Evolutionary conservation across 495 filamentous ascomycete species (phyloP).

Genomic region (Aspergillus coremiiformis): DNA sequence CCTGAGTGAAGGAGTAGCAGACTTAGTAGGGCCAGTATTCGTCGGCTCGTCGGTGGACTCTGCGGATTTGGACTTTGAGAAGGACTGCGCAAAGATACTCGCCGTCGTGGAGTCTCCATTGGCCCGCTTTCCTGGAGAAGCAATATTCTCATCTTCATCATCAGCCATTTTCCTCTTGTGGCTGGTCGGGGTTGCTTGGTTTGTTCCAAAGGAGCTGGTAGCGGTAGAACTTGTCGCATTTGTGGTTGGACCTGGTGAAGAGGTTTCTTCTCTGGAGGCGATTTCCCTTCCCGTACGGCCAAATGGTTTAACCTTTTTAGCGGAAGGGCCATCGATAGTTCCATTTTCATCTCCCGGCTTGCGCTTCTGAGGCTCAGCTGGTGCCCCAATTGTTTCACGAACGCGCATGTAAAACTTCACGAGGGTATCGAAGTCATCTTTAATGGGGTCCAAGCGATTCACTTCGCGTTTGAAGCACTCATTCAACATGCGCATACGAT

Average conservation of each 20-base stretch:
- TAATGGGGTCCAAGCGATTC: conserved; percentile 20
- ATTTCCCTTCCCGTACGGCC: not conserved
- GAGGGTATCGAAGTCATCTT: conserved; percentile 25
- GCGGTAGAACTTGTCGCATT: conserved; percentile 5
- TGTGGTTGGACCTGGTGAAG: conserved; percentile 1
- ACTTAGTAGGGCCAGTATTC: conserved; percentile 1
- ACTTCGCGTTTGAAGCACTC: conserved; percentile 28
- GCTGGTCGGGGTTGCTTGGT: conserved; percentile 3
- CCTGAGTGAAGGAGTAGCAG: conserved; percentile 6
- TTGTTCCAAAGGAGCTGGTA: conserved; percentile 10
- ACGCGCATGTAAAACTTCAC: conserved; percentile 31
- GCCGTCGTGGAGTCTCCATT: conserved; percentile 29
- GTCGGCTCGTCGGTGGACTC: conserved; percentile 9
- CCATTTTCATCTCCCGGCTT: conserved; percentile 10
- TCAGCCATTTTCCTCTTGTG: conserved; percentile 17
- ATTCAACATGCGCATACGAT: conserved; percentile 27
- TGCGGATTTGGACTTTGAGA: conserved; percentile 26
- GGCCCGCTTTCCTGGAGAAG: conserved; percentile 15
- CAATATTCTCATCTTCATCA: conserved; percentile 8
- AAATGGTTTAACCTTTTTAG: conserved; percentile 19
- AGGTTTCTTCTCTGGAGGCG: not conserved
- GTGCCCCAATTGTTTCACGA: conserved; percentile 28
- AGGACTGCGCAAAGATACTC: conserved; percentile 37
- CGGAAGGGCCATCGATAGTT: not conserved
- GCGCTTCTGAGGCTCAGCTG: conserved; percentile 18